Conservation (phyloP, 2,329 filamentous ascomycete genomes). For the Cladorrhinum sp. region DNA sequence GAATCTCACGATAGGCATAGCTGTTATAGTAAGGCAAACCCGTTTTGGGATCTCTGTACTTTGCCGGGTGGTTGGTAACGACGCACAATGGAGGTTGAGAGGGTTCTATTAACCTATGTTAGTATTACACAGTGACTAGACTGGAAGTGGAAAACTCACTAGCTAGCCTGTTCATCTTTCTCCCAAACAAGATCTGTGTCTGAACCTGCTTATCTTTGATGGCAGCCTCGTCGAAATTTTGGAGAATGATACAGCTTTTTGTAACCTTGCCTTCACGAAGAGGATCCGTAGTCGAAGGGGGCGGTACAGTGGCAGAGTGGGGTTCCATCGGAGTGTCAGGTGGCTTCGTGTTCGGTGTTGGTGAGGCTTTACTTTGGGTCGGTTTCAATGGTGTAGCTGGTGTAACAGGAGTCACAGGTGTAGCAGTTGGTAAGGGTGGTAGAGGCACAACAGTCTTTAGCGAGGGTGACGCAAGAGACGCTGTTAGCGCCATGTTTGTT, state of each 20-base stretch:
- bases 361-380: constrained; percentile 16
- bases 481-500: background rate
- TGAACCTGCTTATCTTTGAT: constrained; percentile 56
- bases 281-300: constrained; percentile 23
- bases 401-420: constrained; percentile 14
- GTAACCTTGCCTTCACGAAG: constrained; percentile 50
- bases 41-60: constrained; percentile 81
- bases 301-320: constrained; percentile 21
- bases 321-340: constrained; percentile 26
- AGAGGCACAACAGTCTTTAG: constrained; percentile 2
- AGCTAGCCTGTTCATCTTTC: constrained; percentile 55
- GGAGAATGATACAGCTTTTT: constrained; percentile 57
- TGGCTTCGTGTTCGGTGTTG: constrained; percentile 13
- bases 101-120: constrained; percentile 42
- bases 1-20: constrained; percentile 78
- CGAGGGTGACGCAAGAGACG: background rate
- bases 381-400: constrained; percentile 8
- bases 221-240: constrained; percentile 57
- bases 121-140: constrained; percentile 10
- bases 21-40: constrained; percentile 77
- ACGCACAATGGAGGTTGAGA: constrained; percentile 62
- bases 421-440: background rate
- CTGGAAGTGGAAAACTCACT: constrained; percentile 40
- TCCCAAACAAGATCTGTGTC: constrained; percentile 57
- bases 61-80: constrained; percentile 77